phyloP scores from a whole-genome alignment of 306 rosid genomes.

The Sophora flavescens region DNA sequence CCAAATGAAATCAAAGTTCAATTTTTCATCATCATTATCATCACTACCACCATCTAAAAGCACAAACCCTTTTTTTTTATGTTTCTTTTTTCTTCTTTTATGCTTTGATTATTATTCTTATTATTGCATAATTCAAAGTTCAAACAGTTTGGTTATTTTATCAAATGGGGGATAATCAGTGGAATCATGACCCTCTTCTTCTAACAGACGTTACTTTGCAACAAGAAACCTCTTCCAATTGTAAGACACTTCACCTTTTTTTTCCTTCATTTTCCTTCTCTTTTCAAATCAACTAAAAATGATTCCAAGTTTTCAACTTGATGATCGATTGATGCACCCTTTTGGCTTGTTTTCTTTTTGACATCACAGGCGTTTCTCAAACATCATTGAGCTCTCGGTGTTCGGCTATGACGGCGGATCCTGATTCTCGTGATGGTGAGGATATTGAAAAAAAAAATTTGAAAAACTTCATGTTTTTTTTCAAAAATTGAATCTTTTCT shows the following conservation, averaged over 20 bases:
- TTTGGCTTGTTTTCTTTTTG: constrained; percentile 32
- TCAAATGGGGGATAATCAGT: constrained; percentile 63
- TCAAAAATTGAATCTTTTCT: constrained; percentile 38
- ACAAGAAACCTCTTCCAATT: constrained; percentile 42
- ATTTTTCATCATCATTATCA: constrained; percentile 5
- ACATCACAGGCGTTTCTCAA: constrained; percentile 46
- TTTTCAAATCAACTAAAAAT: neutral
- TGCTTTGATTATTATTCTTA: constrained; percentile 39
- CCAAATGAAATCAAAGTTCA: constrained; percentile 16
- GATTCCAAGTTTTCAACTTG: constrained; percentile 19
- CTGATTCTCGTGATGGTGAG: constrained; percentile 35
- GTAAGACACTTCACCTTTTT: constrained; percentile 42
- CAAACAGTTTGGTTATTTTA: constrained; percentile 40
- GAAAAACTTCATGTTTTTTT: too few species aligned
- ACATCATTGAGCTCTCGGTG: constrained; percentile 46
- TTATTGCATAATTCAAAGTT: constrained; percentile 50
- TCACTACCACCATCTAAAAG: constrained; percentile 29
- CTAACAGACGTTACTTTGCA: constrained; percentile 63
- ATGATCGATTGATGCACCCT: constrained; percentile 31
- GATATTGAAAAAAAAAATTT: too few species aligned
- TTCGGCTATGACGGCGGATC: constrained; percentile 60
- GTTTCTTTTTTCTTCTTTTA: constrained; percentile 22
- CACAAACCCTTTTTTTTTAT: constrained; percentile 13
- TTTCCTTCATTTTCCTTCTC: neutral
- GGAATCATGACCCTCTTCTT: constrained; percentile 71